These are phyloP conservation scores for Potentilla sterilis DNA, from an alignment of 306 rosid species.

Conservation along the genomic window DNA sequence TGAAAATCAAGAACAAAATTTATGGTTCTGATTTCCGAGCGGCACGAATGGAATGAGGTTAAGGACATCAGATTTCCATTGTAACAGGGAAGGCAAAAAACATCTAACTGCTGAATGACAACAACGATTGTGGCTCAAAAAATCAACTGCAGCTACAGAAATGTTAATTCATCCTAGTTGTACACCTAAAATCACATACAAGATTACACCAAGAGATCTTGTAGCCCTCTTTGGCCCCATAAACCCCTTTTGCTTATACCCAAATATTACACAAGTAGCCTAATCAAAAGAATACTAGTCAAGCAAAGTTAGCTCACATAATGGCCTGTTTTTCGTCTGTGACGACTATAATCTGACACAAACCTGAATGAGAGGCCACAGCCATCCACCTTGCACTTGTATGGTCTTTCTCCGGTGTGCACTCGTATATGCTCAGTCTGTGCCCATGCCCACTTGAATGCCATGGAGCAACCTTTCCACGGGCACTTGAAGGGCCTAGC, in stretches of 20 bases:
- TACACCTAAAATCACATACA: slow-evolving; percentile 42
- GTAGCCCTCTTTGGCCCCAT: slow-evolving; percentile 29
- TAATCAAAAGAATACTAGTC: slow-evolving; percentile 26
- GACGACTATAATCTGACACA: slow-evolving; percentile 92
- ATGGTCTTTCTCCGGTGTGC: slow-evolving; percentile 96
- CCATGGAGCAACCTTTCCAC: slow-evolving; percentile 96
- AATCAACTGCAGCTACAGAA: slow-evolving; percentile 37
- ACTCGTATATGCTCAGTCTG: slow-evolving; percentile 93
- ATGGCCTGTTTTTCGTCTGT: slow-evolving; percentile 92
- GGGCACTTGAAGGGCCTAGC: slow-evolving; percentile 95
- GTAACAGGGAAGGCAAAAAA: too few species aligned
- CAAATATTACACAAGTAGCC: slow-evolving; percentile 21
- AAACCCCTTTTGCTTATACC: slow-evolving; percentile 37
- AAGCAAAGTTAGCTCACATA: slow-evolving; percentile 44
- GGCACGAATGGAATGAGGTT: not conserved
- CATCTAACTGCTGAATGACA: not conserved
- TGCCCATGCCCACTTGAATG: slow-evolving; percentile 99
- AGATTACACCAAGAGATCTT: slow-evolving; percentile 20
- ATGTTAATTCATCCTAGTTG: slow-evolving; percentile 44
- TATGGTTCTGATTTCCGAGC: too few species aligned
- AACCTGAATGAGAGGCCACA: slow-evolving; percentile 93
- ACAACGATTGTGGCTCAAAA: not conserved
- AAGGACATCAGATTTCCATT: not conserved
- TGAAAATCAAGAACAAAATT: too few species aligned
- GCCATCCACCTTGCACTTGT: slow-evolving; percentile 76